A percentile compares a stretch with the other conserved stretches of the same genome.
Conservation (phyloP, 2,329 filamentous ascomycete species). For the Zarea fungicola region DNA sequence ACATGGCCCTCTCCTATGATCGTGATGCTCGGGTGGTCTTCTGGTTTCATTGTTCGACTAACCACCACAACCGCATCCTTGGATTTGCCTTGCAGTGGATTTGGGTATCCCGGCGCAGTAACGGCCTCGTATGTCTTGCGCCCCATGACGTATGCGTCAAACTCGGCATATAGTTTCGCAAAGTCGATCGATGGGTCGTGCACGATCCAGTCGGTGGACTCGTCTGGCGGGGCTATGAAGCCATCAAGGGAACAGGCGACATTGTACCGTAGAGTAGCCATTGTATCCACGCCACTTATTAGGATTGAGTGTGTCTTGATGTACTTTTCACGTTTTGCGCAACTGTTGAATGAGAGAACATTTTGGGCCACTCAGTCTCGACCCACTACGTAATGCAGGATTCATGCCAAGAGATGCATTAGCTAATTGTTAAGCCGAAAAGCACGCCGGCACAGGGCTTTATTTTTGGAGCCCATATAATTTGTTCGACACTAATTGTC, state of each 20-base stretch:
- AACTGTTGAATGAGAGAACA: no score
- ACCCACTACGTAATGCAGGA: no score
- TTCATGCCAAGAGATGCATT: no score
- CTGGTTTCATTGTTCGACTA: conserved; percentile 18
- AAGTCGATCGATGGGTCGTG: conserved; percentile 29
- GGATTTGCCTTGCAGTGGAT: conserved; percentile 18
- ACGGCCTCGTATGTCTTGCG: conserved; percentile 31
- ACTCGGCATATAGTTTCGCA: conserved; percentile 25
- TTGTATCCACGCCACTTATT: no score
- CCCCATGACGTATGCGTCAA: conserved; percentile 31
- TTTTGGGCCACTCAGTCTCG: no score
- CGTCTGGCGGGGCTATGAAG: conserved; percentile 28
- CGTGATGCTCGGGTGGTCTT: conserved; percentile 21
- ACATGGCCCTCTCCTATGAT: conserved; percentile 19
- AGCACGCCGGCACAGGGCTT: no score
- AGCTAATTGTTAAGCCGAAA: no score
- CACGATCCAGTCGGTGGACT: conserved; percentile 27
- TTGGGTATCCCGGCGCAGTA: conserved; percentile 14
- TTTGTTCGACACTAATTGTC: no score
- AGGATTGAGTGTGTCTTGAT: no score
- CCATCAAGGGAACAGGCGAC: conserved; percentile 30
- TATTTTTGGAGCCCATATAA: no score
- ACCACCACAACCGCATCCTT: conserved; percentile 26
- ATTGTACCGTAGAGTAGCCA: conserved; percentile 27
- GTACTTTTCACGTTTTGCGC: no score